Base-by-base conservation (phyloP, 2,329 filamentous ascomycete genomes). In the Alternaria sp. region DNA sequence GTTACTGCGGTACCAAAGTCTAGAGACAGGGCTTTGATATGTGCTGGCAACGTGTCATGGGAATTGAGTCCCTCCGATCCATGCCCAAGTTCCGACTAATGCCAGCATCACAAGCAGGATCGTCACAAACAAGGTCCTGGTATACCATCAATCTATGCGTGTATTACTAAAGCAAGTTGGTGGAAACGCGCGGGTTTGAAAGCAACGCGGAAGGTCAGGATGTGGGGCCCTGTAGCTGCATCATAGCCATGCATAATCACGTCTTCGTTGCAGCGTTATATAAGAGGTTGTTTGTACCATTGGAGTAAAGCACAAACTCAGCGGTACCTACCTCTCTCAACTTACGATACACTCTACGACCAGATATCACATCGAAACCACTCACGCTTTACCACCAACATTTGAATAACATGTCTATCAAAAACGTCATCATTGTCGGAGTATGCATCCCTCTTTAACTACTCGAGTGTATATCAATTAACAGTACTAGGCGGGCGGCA, bases 371-470 rank as follows among this genome's bases (percentile, higher is more conserved):
- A 48, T 17, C 8, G 0, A 1, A 8, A 4, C 13, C 3, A 4
- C 14, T 24, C 10, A 37, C n/a, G 14, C 14, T 51, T 13, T 1
- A 37, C 5, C 2, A 52, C 29, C 54, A 58, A 61, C 56, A 24
- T 51, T 40, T 26, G 9, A 34, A 50, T 46, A 67, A 41, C 39
- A 72, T 72, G 70, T 69, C 72, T 42, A 77, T 81, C 71, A 76
- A 80, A 58, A 81, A 79, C 41, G 79, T 82, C 41, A 72, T 78
- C 46, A 71, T 82, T 45, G 71, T 81, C 34, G 80, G 80, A 11
- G 79, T 79, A 62, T 72, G 72, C 3, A 46, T 44, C 24, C 33
- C 21, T n/a, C 28, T 17, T 7, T 24, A 14, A 23, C 36, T 45
- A 50, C 26, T 29, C 10, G 8, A 28, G 17, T 10, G 9, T 11